Base-by-base conservation (phyloP, 2,329 filamentous ascomycete genomes). In the Juglanconis sp. region DNA sequence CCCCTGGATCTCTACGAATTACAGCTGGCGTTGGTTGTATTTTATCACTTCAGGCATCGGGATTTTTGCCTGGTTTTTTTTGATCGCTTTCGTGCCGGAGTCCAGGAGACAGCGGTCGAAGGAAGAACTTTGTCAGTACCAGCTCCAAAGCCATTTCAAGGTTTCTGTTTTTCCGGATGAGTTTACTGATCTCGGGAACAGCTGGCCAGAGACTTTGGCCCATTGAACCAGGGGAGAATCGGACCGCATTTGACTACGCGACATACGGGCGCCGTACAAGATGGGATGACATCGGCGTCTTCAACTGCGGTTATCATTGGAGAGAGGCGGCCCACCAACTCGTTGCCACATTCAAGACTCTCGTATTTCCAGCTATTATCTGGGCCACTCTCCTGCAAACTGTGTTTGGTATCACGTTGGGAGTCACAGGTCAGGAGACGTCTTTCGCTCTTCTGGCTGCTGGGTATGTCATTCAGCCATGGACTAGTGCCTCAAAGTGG, bases 21-120 rank as follows among this genome's bases (percentile, higher is more conserved):
- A 68, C 13, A 68, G 64, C 44, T 75, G 73, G 74, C 68, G 73
- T 32, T 72, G 65, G 67, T 62, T 76, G 17, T 76, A 76, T 64
- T 72, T 63, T 46, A 68, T 73, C 42, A 71, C 71, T 3, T 71
- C 71, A 0, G 67, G 64, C 5, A 59, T 69, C 5, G 71, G 70
- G 2, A 61, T 71, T 10, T 49, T 70, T 1, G 69, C 73, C 1
- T 76, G 73, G 73, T 42, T 75, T 8, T 57, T 65, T 15, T 59
- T 75, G 5, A 66, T 75, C 3, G 52, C 64, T 1, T 69, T 71
- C 30, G 59, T 76, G 2, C 73, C 73, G 2, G 73, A 76, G 64
- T 74, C 73, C 0, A 65, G 70, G 8, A 72, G 67, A 66, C 65
- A 59, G 0, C 66, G 73, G 10, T 68, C 71, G 1, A 61, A 62